These are phyloP conservation scores for Orbilia blumenaviensis DNA, from an alignment of 2,329 filamentous ascomycete genomes.

Conservation along the genomic window DNA sequence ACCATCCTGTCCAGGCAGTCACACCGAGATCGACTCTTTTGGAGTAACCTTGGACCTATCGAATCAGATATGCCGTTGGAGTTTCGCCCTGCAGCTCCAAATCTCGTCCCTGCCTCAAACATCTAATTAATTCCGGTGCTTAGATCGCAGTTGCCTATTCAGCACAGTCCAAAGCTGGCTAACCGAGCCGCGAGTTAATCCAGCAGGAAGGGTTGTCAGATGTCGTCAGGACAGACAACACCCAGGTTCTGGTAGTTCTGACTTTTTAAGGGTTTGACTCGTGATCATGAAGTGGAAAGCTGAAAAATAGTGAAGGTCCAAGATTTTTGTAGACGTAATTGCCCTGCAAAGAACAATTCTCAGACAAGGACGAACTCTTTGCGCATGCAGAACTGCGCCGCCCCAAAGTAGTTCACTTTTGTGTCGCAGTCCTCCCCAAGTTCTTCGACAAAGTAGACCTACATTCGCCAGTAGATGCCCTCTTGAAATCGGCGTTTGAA, in stretches of 20 bases:
- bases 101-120: slow-evolving; percentile 32
- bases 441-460: not conserved
- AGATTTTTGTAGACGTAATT: not conserved
- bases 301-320: not conserved
- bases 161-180: slow-evolving; percentile 15
- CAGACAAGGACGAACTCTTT: slow-evolving; percentile 32
- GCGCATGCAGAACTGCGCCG: slow-evolving; percentile 26
- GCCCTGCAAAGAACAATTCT: not conserved
- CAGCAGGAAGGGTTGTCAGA: slow-evolving; percentile 37
- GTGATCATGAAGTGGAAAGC: slow-evolving; percentile 13
- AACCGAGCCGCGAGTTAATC: slow-evolving; percentile 43
- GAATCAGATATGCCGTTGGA: slow-evolving; percentile 17
- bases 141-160: slow-evolving; percentile 44
- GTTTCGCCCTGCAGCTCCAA: slow-evolving; percentile 2
- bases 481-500: slow-evolving; percentile 25
- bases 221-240: slow-evolving; percentile 6
- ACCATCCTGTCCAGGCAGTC: slow-evolving; percentile 35
- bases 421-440: slow-evolving; percentile 9
- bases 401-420: slow-evolving; percentile 27
- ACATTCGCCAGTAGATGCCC: slow-evolving; percentile 4
- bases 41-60: slow-evolving; percentile 3
- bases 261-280: slow-evolving; percentile 4
- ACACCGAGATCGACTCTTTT: not conserved
- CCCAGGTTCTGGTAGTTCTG: not conserved
- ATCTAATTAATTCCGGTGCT: slow-evolving; percentile 24